Evolutionary conservation across 2,329 filamentous ascomycete genomes (phyloP).

Genomic region (Aspergillus sp.): DNA sequence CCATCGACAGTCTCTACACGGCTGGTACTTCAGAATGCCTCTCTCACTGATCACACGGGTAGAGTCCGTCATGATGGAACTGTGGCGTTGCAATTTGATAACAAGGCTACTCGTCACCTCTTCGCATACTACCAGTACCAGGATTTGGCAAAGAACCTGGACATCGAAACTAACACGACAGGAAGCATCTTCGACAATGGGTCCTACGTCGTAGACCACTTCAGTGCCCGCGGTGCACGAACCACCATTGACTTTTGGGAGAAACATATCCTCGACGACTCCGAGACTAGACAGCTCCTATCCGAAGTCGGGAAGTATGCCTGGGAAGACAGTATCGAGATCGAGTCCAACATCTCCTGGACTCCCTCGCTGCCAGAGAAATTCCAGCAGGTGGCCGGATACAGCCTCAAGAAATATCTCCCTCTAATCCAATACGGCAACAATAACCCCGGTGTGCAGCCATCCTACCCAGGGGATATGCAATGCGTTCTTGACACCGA

Average conservation of each 20-base stretch:
- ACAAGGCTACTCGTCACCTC: neutral
- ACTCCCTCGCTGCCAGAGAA: conserved; percentile 28
- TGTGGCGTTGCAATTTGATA: neutral
- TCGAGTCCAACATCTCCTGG: conserved; percentile 37
- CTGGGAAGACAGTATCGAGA: conserved; percentile 34
- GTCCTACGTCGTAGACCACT: conserved; percentile 5
- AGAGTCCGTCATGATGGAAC: neutral
- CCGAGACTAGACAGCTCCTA: neutral
- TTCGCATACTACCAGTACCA: neutral
- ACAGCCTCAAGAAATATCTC: conserved; percentile 33
- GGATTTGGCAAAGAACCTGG: neutral
- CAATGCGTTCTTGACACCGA: conserved; percentile 16
- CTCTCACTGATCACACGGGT: neutral
- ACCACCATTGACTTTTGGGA: neutral
- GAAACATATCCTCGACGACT: neutral
- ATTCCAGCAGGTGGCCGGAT: conserved; percentile 36
- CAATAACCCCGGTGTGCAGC: conserved; percentile 18
- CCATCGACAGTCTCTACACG: neutral
- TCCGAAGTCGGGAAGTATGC: neutral
- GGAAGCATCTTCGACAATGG: neutral
- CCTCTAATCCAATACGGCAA: conserved; percentile 32
- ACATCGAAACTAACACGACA: neutral
- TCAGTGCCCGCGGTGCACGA: neutral
- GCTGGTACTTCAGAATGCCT: neutral
- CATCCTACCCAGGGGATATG: conserved; percentile 5